Base-by-base conservation (phyloP, 75 land plant genomes). In the Pinus albicaulis region DNA sequence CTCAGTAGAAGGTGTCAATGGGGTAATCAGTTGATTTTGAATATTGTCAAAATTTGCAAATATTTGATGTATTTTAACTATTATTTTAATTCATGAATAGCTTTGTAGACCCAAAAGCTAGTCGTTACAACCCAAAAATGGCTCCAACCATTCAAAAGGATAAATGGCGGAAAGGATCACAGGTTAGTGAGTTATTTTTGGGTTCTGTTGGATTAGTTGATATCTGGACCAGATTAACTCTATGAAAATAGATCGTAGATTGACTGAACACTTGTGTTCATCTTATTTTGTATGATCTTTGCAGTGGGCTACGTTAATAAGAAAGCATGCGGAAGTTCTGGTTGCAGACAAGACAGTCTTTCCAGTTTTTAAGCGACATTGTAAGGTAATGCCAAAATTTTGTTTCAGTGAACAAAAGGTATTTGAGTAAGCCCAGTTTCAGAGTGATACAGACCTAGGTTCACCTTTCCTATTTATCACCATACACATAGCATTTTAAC, bases 141-240 rank as follows among this genome's bases (percentile, higher is more conserved):
- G 82, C 86, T 61, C 91, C 93, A 74, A 59, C 56, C 14, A 91
- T 97, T 72, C 88, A 81, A 60, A 79, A 83, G 75, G 82, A 77
- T 4, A 91, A 86, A 68, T 97, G 99, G 99, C 79, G 95, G 73
- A 97, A 97, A 85, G 99, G 99, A 57, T 97, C 99, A 23, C 99
- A 97, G 99, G 99, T 96, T 31, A 41, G 36, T 48, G 41, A 36
- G 1, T 48, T 0, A 0, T 14, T 56, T 58, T 55, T 31, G 19
- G 23, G 10, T 48, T 57, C 13, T 57, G 1, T 71, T 77, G 26
- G 38, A 44, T 73, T 14, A 34, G 36, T 41, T 36, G 26, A 73
- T 34, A 24, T 73, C 17, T 60, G 66, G 31, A 3, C 74, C 31
- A 38, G 41, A 13, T 83, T 3, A 38, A 20, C 0, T 22, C 20